Conservation (phyloP, 2,329 filamentous ascomycete genomes). For the Coleophoma eucalyptorum region DNA sequence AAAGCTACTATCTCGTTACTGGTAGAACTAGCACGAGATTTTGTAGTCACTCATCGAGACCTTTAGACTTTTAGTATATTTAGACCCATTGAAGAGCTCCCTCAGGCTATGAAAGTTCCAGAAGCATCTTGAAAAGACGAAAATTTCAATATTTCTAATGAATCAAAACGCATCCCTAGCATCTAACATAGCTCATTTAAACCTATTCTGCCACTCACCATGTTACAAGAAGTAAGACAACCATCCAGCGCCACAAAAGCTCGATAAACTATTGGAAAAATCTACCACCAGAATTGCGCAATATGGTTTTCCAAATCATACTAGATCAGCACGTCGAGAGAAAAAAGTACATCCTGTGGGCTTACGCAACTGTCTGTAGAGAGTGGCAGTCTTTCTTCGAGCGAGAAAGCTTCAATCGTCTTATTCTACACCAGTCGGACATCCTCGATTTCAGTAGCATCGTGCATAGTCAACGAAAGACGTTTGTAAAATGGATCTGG, state of each 20-base stretch:
- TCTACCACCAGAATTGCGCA: not conserved
- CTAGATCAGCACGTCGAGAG: not conserved
- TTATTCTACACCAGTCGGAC: not conserved
- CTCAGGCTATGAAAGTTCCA: too few species aligned
- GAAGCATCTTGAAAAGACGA: too few species aligned
- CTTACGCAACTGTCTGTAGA: not conserved
- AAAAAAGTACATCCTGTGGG: not conserved
- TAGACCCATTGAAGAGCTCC: too few species aligned
- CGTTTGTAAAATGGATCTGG: not conserved
- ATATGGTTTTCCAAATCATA: not conserved
- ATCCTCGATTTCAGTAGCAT: not conserved
- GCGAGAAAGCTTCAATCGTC: not conserved
- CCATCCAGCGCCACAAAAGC: not conserved
- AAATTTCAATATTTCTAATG: too few species aligned
- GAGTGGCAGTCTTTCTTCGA: not conserved
- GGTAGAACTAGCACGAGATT: too few species aligned
- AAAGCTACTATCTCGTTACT: too few species aligned
- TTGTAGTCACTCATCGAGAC: too few species aligned
- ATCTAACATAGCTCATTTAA: too few species aligned
- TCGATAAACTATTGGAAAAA: not conserved
- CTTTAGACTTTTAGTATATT: too few species aligned
- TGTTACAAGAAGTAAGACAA: not conserved
- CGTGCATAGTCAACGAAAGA: not conserved
- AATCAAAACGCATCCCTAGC: too few species aligned
- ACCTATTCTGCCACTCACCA: too few species aligned